phyloP scores from a whole-genome alignment of 176 grass and related monocot genomes.

The Aegilops bicornis region DNA sequence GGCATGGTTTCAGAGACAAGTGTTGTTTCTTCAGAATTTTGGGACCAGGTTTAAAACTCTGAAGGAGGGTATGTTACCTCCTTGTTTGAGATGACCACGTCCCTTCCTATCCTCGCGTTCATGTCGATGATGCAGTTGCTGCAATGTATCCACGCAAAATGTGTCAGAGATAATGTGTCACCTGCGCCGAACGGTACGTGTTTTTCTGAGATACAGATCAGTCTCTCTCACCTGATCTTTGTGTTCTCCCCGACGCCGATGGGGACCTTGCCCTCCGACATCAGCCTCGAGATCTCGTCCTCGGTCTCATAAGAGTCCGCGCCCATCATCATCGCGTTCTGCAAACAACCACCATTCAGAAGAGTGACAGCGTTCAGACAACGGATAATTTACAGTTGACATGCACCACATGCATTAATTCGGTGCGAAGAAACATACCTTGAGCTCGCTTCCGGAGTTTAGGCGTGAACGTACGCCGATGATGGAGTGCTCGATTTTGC shows the following conservation, averaged over 20 bases:
- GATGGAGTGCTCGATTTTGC: slow-evolving; percentile 55
- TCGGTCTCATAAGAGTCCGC: slow-evolving; percentile 70
- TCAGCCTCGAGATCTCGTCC: slow-evolving; percentile 55
- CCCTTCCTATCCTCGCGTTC: slow-evolving; percentile 74
- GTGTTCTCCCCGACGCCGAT: slow-evolving; percentile 75
- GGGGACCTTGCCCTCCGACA: slow-evolving; percentile 64
- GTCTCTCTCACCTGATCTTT: slow-evolving; percentile 51
- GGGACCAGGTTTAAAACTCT: background rate
- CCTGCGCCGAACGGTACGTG: too few relatives aligned
- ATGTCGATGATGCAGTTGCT: slow-evolving; percentile 91
- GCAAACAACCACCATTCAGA: background rate
- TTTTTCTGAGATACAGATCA: background rate
- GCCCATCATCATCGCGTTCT: slow-evolving; percentile 91
- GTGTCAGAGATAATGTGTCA: background rate
- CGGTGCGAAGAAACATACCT: slow-evolving; percentile 23
- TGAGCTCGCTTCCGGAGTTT: slow-evolving; percentile 47
- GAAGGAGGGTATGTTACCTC: slow-evolving; percentile 34
- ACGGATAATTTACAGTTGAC: background rate
- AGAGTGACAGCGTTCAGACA: background rate
- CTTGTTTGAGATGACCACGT: slow-evolving; percentile 59
- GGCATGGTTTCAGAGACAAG: background rate
- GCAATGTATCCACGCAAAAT: background rate
- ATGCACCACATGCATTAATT: background rate
- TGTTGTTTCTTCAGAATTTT: background rate
- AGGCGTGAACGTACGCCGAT: slow-evolving; percentile 63